Evolutionary conservation across 176 grass and related monocot species (phyloP).

Genomic region (Coix lacrymajobi): DNA sequence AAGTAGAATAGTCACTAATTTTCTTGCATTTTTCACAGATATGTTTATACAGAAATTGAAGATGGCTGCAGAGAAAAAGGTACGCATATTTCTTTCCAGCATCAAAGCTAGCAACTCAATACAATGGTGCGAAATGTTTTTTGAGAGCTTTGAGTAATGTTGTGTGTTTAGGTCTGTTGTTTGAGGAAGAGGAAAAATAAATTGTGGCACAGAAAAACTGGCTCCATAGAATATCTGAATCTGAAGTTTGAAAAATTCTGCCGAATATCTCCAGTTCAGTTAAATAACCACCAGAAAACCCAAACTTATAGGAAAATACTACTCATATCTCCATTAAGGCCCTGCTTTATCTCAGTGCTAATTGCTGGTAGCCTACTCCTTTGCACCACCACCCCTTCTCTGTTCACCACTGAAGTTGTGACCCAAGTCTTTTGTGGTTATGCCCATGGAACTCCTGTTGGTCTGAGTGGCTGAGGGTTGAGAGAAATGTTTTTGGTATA

Average conservation of each 20-base stretch:
- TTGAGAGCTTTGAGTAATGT: background rate
- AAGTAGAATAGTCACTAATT: conserved; percentile 10
- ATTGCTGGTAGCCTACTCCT: background rate
- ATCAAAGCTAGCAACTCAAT: background rate
- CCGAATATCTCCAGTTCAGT: background rate
- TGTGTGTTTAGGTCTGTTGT: background rate
- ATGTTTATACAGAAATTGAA: conserved; percentile 66
- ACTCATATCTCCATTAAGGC: background rate
- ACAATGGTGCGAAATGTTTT: background rate
- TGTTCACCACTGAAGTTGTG: background rate
- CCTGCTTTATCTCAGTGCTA: background rate
- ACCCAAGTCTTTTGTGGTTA: background rate
- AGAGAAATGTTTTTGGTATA: background rate
- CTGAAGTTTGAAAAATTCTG: background rate
- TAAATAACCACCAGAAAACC: background rate
- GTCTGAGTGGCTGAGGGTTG: background rate
- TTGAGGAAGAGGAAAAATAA: background rate
- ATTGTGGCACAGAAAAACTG: background rate
- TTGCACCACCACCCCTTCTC: background rate
- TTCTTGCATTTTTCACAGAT: conserved; percentile 44
- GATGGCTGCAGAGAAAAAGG: conserved; percentile 74
- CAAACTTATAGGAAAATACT: background rate
- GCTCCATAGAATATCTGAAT: background rate
- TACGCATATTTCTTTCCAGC: background rate
- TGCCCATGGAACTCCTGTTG: background rate